Evolutionary conservation across 2,329 filamentous ascomycete species (phyloP), one percentile per base, ranked within the genome.

Genomic region (Cladophialophora chaetospira): DNA sequence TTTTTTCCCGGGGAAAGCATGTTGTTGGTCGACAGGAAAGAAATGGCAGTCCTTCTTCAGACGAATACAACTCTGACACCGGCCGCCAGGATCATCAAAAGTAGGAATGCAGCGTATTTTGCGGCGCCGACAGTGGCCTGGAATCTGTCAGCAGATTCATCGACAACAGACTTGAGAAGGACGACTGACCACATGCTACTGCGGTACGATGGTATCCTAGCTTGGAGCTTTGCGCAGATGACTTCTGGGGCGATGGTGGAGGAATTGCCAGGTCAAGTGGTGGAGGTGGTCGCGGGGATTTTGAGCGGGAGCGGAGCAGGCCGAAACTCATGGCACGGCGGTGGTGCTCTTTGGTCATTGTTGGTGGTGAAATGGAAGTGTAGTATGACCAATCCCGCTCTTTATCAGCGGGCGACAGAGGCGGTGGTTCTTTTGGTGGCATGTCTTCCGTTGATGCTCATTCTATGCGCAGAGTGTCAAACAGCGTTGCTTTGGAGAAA

Each of bases 31-130:
- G 19, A 97, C 92, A 0, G 92, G 89, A 66, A 87, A 89, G 74
- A 96, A 97, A 70, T 88, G 90, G 74, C 93, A 97, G 63, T 96
- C 91, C 69, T 96, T 97, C 73, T 95, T 95, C 69, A 97, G 77
- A 44, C 91, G 86, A 67, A 96, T 96, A 74, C 93, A 97, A 76
- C 96, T 96, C 63, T 88, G 84, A 74, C 93, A 97, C 62, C 91
- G 86, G 43, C 86, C 86, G 68, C 89, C 84, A 8, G 80, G 71
- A 65, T 95, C 90, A 62, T 86, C 85, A 45, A 84, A 80, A 8
- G 89, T 85, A 40, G 90, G 81, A 49, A 96, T 84, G 73, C 93
- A 97, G 74, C 93, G 83, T 61, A 97, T 97, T 75, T 97, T 97
- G 66, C 93, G 87, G 70, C 89, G 83, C 68, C 93, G 89, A 71